These are phyloP conservation scores for Schoenoplectus triqueter DNA, from an alignment of 202 grass and related monocot genomes.

Conservation along the genomic window DNA sequence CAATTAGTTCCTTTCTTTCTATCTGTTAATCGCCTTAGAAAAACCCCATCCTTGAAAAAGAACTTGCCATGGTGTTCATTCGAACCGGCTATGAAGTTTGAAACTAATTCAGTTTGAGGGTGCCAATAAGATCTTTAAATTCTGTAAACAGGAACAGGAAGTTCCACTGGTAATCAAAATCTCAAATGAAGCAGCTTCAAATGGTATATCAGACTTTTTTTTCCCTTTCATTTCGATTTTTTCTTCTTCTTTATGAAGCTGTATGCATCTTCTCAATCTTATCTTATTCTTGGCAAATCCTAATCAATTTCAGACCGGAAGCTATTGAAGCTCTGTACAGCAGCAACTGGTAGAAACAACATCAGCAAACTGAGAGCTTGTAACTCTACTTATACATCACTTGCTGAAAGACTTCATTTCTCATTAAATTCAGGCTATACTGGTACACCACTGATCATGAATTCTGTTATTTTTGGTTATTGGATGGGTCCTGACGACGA, in stretches of 20 bases:
- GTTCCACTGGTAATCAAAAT: conserved; percentile 25
- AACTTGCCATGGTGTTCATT: no score
- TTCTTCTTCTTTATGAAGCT: neutral
- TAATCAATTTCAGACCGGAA: conserved; percentile 30
- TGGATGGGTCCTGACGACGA: conserved; percentile 72
- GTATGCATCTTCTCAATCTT: neutral
- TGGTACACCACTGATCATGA: conserved; percentile 10
- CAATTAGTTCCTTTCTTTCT: neutral
- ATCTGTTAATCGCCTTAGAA: neutral
- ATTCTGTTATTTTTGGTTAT: conserved; percentile 62
- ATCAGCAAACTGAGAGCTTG: neutral
- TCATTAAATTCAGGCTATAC: neutral
- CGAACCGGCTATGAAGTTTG: no score
- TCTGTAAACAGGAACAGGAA: conserved; percentile 2
- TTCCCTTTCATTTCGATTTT: neutral
- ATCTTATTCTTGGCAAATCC: conserved; percentile 16
- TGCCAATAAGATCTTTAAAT: neutral
- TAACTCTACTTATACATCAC: neutral
- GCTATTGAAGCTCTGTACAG: neutral
- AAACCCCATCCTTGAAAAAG: neutral
- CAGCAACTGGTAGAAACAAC: neutral
- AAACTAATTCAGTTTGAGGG: no score
- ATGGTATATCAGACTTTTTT: conserved; percentile 10
- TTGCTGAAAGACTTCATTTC: neutral
- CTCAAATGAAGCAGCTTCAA: conserved; percentile 24